Conservation (phyloP, 352 stramenopile genomes). For the Phytophthora pisi region DNA sequence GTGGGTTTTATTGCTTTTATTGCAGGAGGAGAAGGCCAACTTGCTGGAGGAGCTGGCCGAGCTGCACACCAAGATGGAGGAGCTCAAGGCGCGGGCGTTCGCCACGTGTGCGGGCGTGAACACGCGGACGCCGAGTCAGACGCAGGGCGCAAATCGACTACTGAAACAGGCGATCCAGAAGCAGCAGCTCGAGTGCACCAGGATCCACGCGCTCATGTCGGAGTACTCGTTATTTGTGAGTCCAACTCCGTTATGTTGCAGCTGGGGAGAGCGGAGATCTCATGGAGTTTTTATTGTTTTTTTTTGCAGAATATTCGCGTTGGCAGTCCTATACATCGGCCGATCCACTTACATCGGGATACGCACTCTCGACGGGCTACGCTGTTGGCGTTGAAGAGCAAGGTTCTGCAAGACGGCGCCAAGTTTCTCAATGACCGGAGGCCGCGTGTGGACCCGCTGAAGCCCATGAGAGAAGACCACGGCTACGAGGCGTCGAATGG, state of each 20-base stretch:
- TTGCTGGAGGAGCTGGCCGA: conserved; percentile 36
- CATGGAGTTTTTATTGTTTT: conserved; percentile 8
- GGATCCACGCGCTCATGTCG: conserved; percentile 41
- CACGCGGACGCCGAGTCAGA: conserved; percentile 25
- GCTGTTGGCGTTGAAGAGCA: conserved; percentile 33
- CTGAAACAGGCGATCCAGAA: conserved; percentile 33
- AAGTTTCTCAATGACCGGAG: conserved; percentile 34
- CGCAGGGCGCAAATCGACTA: conserved; percentile 34
- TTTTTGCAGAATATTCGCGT: conserved; percentile 35
- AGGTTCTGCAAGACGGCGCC: conserved; percentile 32
- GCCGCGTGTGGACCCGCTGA: conserved; percentile 31
- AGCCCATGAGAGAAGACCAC: conserved; percentile 43
- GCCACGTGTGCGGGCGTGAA: conserved; percentile 21
- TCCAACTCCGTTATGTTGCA: neutral
- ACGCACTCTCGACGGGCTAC: conserved; percentile 21
- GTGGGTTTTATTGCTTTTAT: conserved; percentile 2
- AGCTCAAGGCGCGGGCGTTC: conserved; percentile 29
- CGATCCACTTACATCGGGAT: conserved; percentile 36
- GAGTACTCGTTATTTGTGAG: conserved; percentile 46
- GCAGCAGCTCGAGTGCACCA: conserved; percentile 36
- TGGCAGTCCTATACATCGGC: conserved; percentile 39
- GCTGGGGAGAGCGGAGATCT: neutral
- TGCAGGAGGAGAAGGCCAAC: conserved; percentile 40
- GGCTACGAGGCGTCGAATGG: conserved; percentile 35
- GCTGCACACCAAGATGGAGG: conserved; percentile 37